Conservation (phyloP, 2,329 filamentous ascomycete genomes). For the Aspergillus sp. region DNA sequence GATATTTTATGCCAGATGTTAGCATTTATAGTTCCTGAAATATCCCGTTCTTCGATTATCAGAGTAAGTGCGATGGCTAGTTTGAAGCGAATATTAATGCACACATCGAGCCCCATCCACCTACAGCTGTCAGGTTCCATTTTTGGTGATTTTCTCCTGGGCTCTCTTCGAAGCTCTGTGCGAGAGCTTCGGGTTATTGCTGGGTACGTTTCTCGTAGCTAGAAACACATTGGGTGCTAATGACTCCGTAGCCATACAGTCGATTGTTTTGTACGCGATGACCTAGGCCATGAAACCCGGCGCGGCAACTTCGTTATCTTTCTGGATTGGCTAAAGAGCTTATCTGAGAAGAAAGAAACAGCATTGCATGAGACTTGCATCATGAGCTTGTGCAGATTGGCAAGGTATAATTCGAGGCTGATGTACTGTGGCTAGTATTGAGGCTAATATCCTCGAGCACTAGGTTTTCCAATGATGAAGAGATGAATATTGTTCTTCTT, state of each 20-base stretch:
- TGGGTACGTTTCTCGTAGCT: slow-evolving; percentile 47
- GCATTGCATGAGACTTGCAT: slow-evolving; percentile 80
- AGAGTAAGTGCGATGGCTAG: slow-evolving; percentile 71
- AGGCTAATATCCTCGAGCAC: slow-evolving; percentile 12
- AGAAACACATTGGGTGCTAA: slow-evolving; percentile 4
- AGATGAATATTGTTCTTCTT: slow-evolving; percentile 81
- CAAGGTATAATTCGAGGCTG: slow-evolving; percentile 52
- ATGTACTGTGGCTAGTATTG: not conserved
- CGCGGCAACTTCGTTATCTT: slow-evolving; percentile 67
- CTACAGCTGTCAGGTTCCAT: slow-evolving; percentile 67
- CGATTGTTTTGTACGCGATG: slow-evolving; percentile 61
- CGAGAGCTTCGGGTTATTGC: slow-evolving; percentile 83
- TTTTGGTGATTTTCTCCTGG: slow-evolving; percentile 77
- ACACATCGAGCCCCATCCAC: slow-evolving; percentile 60
- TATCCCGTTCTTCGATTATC: slow-evolving; percentile 55
- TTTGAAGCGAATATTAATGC: slow-evolving; percentile 67
- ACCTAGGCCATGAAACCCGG: slow-evolving; percentile 49
- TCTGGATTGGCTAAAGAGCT: slow-evolving; percentile 68
- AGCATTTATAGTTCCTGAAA: slow-evolving; percentile 39
- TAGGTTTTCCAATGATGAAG: slow-evolving; percentile 72
- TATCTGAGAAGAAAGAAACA: slow-evolving; percentile 68
- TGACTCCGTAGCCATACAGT: slow-evolving; percentile 56
- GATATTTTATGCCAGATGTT: slow-evolving; percentile 45
- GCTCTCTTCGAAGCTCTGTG: slow-evolving; percentile 77
- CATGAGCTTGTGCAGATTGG: slow-evolving; percentile 81